These are phyloP conservation scores for Penicillium paradoxum DNA, from an alignment of 495 filamentous ascomycete genomes.

Conservation along the genomic window DNA sequence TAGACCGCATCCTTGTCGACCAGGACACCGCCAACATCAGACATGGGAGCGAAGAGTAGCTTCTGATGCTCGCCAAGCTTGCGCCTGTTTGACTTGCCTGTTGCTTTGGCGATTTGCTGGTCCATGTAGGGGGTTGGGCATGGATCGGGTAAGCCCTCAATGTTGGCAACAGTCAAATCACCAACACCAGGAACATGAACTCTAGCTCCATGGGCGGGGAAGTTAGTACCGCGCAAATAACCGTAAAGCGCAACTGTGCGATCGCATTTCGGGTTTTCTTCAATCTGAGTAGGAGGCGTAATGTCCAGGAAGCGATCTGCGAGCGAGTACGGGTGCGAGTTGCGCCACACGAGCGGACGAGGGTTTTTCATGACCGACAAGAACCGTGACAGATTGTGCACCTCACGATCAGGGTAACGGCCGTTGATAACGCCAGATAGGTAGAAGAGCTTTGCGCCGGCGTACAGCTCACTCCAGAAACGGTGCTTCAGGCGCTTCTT, in stretches of 20 bases:
- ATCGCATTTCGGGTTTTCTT: slow-evolving; percentile 83
- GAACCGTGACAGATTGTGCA: slow-evolving; percentile 92
- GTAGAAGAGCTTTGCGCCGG: slow-evolving; percentile 95
- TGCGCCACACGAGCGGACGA: slow-evolving; percentile 91
- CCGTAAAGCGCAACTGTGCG: slow-evolving; percentile 87
- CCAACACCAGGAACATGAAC: slow-evolving; percentile 93
- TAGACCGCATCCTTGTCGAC: slow-evolving; percentile 79
- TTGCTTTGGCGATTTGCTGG: slow-evolving; percentile 72
- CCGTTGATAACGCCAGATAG: slow-evolving; percentile 93
- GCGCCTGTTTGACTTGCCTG: slow-evolving; percentile 70
- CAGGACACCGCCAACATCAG: slow-evolving; percentile 87
- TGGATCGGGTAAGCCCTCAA: slow-evolving; percentile 86
- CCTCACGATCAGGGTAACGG: slow-evolving; percentile 91
- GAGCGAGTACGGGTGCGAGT: slow-evolving; percentile 87
- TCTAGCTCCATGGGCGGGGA: slow-evolving; percentile 76
- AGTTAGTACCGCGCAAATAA: slow-evolving; percentile 94
- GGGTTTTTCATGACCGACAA: slow-evolving; percentile 99
- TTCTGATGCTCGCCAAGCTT: slow-evolving; percentile 93
- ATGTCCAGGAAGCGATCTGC: slow-evolving; percentile 92
- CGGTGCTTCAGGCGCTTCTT: slow-evolving; percentile 96
- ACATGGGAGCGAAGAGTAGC: slow-evolving; percentile 93
- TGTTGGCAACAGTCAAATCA: slow-evolving; percentile 78
- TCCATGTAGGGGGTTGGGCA: slow-evolving; percentile 92
- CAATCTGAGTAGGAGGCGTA: slow-evolving; percentile 84
- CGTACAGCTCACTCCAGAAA: slow-evolving; percentile 94